phyloP scores from a whole-genome alignment of 352 stramenopile genomes.

The Globisporangium sylvaticum region DNA sequence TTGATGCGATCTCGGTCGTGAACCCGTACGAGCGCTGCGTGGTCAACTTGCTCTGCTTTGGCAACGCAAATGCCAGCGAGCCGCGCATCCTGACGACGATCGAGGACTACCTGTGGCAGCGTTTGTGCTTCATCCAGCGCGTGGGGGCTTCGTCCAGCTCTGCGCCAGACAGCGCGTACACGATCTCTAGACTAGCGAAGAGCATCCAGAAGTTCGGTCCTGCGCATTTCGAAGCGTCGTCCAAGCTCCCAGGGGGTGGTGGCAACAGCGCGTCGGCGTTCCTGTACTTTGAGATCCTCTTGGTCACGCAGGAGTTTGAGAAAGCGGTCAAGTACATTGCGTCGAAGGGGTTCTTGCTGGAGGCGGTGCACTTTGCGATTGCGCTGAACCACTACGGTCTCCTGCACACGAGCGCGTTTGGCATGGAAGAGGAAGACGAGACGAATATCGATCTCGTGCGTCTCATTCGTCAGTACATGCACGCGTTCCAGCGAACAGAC shows the following conservation, averaged over 20 bases:
- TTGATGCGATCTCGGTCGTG: conserved; percentile 64
- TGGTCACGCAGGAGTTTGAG: conserved; percentile 79
- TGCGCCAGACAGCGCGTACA: conserved; percentile 52
- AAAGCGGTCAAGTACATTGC: conserved; percentile 78
- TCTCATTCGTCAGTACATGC: conserved; percentile 81
- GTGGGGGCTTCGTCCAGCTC: conserved; percentile 26
- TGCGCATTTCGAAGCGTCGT: conserved; percentile 57
- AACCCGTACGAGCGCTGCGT: conserved; percentile 79
- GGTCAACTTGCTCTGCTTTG: conserved; percentile 76
- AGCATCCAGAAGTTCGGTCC: conserved; percentile 78
- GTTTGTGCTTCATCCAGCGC: conserved; percentile 75
- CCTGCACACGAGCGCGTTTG: conserved; percentile 53
- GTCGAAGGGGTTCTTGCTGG: conserved; percentile 68
- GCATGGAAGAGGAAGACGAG: conserved; percentile 58
- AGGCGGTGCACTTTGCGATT: conserved; percentile 80
- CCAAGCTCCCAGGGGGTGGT: conserved; percentile 23
- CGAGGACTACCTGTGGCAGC: conserved; percentile 86
- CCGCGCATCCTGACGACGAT: conserved; percentile 72
- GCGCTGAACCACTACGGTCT: conserved; percentile 78
- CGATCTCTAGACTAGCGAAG: conserved; percentile 55
- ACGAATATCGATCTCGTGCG: conserved; percentile 59
- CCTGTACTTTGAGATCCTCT: conserved; percentile 77
- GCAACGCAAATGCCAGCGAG: conserved; percentile 76
- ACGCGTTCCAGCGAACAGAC: conserved; percentile 78
- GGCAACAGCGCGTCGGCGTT: conserved; percentile 52